Conservation (phyloP, 2,329 filamentous ascomycete species). For the Fusarium sp. region DNA sequence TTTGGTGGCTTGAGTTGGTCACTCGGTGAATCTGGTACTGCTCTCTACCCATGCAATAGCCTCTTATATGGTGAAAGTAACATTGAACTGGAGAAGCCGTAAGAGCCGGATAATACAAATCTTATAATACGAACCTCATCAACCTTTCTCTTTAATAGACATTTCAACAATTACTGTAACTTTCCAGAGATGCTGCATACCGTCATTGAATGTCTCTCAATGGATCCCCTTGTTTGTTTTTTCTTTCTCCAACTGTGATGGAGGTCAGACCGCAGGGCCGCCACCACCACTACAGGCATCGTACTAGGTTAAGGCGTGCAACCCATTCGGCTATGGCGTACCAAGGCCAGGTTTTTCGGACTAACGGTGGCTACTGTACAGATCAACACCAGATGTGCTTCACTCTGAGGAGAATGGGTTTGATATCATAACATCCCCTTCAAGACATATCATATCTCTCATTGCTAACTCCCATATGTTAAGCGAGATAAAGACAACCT, state of each 20-base stretch:
- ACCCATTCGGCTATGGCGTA: conserved; percentile 35
- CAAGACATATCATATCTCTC: not conserved
- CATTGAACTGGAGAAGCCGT: not conserved
- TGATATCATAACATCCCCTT: not conserved
- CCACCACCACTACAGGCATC: conserved; percentile 6
- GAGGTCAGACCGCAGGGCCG: conserved; percentile 19
- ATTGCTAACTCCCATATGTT: conserved; percentile 7
- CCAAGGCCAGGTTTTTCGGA: conserved; percentile 3
- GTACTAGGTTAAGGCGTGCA: not conserved
- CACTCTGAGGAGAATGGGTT: not conserved
- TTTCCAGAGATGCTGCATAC: conserved; percentile 3
- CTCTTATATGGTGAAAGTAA: not conserved
- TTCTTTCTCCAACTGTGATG: conserved; percentile 12
- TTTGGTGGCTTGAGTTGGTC: conserved; percentile 17
- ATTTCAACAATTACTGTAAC: conserved; percentile 9
- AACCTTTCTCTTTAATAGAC: not conserved
- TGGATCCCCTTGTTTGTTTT: not conserved
- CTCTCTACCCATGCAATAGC: not conserved
- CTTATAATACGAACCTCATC: no score
- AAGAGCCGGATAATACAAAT: not conserved
- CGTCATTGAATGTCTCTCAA: not conserved
- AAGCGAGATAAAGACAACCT: conserved; percentile 7
- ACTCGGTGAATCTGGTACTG: not conserved
- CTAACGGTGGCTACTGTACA: not conserved
- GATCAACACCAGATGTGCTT: not conserved